Evolutionary conservation across 495 filamentous ascomycete genomes (phyloP), one percentile per base, ranked within the genome.

Genomic region (Tuber umbilicatum): DNA sequence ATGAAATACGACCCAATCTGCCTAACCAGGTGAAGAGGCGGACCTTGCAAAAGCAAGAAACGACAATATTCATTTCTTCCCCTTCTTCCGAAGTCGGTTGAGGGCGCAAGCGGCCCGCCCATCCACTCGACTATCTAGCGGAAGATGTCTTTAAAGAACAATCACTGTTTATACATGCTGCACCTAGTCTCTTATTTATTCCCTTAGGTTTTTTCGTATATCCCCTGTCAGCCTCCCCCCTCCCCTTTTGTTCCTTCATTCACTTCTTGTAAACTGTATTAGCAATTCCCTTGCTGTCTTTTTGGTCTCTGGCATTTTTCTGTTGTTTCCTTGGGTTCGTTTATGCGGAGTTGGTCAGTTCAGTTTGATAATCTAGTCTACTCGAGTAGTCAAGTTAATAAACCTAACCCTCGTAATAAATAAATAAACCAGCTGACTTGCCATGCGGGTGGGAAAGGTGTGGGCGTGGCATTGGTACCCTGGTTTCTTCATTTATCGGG

Each of bases 241-340:
- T 1, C 27, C 27, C 5, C 55, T 35, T 60, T 64, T 64, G 31
- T 35, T 64, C 27, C n/a, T 14, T 31, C 14, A 35, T 35, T 35
- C 55, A 35, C 55, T 64, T 64, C 55, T 64, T 64, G 55, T 64
- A 64, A 64, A 64, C 27, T 64, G 55, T 64, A 35, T 64, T 64
- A 64, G 27, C 27, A 64, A 64, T 64, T 35, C 55, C 35, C 27
- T 35, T 64, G 5, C 27, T 64, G 6, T 64, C 19, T 35, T 1
- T 31, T 31, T 31, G 9, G 1, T 60, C 3, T 16, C n/a, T 31
- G 50, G n/a, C 12, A 60, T 60, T 35, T 16, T 35, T 35, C 16
- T 60, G 1, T 31, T 17, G 12, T 35, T 35, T 64, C 12, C 27
- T 35, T 64, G 27, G 55, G 27, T 14, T 64, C 31, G 27, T 64